phyloP scores from a whole-genome alignment of 1,284 basidiomycete species.

The Somion occarium region DNA sequence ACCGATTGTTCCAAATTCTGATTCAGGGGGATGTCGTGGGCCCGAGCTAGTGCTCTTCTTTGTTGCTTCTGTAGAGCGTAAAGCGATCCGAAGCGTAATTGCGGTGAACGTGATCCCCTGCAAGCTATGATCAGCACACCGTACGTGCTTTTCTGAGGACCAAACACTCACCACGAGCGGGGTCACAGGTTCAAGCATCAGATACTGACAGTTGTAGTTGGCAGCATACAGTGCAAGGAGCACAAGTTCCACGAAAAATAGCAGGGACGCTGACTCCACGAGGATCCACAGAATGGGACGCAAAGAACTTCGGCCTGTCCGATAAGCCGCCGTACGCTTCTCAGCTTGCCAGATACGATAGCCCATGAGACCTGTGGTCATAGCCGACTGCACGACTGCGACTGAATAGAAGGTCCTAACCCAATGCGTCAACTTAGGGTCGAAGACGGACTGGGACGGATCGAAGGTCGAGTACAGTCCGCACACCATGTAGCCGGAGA shows the following conservation, averaged over 20 bases:
- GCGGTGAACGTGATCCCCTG: constrained; percentile 22
- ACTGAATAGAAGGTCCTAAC: constrained; percentile 28
- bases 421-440: constrained; percentile 22
- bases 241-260: constrained; percentile 25
- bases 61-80: constrained; percentile 10
- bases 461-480: constrained; percentile 19
- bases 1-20: constrained; percentile 10
- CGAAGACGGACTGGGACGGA: constrained; percentile 19
- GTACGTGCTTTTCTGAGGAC: not conserved
- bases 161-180: constrained; percentile 26
- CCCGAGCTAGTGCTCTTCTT: not conserved
- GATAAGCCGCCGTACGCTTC: constrained; percentile 7
- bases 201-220: constrained; percentile 25
- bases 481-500: constrained; percentile 20
- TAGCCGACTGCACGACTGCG: constrained; percentile 13
- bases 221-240: constrained; percentile 27
- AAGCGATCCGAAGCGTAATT: constrained; percentile 19
- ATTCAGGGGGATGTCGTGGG: not conserved
- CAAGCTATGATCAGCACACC: not conserved
- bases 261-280: constrained; percentile 27
- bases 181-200: constrained; percentile 25
- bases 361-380: constrained; percentile 25
- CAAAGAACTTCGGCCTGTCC: constrained; percentile 15
- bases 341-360: constrained; percentile 27
- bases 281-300: constrained; percentile 23